A percentile compares a stretch with the other conserved stretches of the same genome.
Evolutionary conservation across 2,329 filamentous ascomycete genomes (phyloP).

Genomic region (Claviceps quebecensis): DNA sequence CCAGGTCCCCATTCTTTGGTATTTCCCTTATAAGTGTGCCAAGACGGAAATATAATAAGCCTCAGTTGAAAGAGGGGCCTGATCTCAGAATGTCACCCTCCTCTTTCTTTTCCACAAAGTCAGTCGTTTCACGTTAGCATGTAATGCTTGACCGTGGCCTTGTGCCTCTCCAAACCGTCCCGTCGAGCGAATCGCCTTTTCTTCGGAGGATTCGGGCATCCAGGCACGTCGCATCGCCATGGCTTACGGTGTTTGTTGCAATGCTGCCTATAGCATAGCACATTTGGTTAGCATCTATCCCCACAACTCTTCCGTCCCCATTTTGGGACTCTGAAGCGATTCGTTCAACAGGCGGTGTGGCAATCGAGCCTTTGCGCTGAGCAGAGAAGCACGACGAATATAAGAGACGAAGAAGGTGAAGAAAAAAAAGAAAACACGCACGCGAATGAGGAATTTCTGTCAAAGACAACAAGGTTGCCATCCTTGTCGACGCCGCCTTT

Average conservation of each 20-base stretch:
- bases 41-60: too few relatives aligned
- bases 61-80: background rate
- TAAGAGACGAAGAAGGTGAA: background rate
- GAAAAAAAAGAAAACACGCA: slow-evolving; percentile 11
- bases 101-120: background rate
- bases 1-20: too few relatives aligned
- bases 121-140: slow-evolving; percentile 13
- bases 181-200: slow-evolving; percentile 27
- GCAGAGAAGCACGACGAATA: background rate
- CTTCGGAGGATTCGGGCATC: slow-evolving; percentile 27
- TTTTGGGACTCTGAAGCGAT: background rate
- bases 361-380: background rate
- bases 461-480: slow-evolving; percentile 24
- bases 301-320: background rate
- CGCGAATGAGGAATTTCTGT: slow-evolving; percentile 28
- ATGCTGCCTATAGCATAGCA: slow-evolving; percentile 20
- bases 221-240: slow-evolving; percentile 24
- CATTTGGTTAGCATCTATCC: slow-evolving; percentile 2
- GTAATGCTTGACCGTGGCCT: slow-evolving; percentile 25
- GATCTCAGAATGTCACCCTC: background rate
- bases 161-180: slow-evolving; percentile 28
- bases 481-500: slow-evolving; percentile 27
- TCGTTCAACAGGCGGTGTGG: background rate
- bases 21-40: too few relatives aligned
- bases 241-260: slow-evolving; percentile 29